phyloP scores from a whole-genome alignment of 306 rosid genomes.

The Quercus alba region DNA sequence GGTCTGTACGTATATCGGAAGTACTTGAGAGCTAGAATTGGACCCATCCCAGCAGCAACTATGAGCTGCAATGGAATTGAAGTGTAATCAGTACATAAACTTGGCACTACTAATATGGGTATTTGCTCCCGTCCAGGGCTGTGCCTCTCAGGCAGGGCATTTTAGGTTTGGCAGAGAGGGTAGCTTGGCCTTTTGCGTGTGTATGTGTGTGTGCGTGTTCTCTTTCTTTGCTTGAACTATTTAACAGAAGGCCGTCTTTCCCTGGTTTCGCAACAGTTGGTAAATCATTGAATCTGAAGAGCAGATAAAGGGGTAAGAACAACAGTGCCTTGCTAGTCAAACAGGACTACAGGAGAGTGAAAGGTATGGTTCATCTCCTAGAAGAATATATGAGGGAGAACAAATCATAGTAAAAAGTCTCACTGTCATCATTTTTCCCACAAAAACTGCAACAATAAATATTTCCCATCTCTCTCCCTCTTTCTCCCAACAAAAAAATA shows the following conservation, averaged over 20 bases:
- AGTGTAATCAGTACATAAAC: constrained; percentile 28
- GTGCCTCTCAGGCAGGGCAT: neutral
- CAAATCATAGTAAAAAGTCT: neutral
- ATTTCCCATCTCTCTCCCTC: neutral
- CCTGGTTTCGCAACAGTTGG: no score
- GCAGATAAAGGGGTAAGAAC: no score
- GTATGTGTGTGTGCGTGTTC: no score
- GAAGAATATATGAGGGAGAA: neutral
- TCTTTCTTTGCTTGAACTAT: no score
- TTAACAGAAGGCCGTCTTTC: no score
- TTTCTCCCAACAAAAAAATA: neutral
- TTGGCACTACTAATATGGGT: neutral
- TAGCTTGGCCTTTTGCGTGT: no score
- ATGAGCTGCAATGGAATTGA: constrained; percentile 58
- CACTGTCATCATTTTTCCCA: neutral
- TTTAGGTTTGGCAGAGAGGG: neutral
- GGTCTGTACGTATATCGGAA: constrained; percentile 83
- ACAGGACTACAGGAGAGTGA: neutral
- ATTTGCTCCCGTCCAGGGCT: neutral
- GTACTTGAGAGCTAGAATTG: constrained; percentile 92
- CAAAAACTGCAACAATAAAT: neutral
- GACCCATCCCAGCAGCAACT: constrained; percentile 95
- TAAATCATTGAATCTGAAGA: no score
- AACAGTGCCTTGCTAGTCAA: no score
- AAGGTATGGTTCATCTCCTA: neutral